Conservation (phyloP, 2,329 filamentous ascomycete genomes). For the Emergomyces orientalis region DNA sequence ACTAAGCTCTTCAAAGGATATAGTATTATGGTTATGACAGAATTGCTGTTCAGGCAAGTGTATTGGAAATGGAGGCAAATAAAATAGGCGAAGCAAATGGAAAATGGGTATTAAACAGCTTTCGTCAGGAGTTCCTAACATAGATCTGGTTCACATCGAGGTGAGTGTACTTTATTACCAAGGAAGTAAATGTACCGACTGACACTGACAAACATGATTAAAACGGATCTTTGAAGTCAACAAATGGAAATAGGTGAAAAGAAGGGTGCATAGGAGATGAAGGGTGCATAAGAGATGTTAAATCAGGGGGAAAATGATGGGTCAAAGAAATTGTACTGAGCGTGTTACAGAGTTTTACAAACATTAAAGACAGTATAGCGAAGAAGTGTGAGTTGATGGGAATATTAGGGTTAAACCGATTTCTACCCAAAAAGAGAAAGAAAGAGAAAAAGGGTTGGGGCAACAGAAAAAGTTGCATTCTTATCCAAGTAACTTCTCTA, state of each 20-base stretch:
- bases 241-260: neutral
- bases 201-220: neutral
- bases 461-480: neutral
- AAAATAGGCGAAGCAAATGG: neutral
- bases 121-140: neutral
- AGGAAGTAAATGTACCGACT: neutral
- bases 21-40: neutral
- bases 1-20: neutral
- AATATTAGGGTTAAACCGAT: neutral
- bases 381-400: neutral
- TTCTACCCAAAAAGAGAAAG: neutral
- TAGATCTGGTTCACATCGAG: neutral
- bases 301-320: no score
- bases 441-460: neutral
- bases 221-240: neutral
- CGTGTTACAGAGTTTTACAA: neutral
- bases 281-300: neutral
- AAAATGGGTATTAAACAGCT: neutral
- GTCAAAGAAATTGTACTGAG: neutral
- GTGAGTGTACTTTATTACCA: neutral
- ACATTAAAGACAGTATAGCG: neutral
- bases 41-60: neutral
- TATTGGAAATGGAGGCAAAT: neutral
- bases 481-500: constrained; percentile 29
- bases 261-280: neutral